Base-by-base conservation (phyloP, 2,329 filamentous ascomycete species). In the Fusarium abutilonis region DNA sequence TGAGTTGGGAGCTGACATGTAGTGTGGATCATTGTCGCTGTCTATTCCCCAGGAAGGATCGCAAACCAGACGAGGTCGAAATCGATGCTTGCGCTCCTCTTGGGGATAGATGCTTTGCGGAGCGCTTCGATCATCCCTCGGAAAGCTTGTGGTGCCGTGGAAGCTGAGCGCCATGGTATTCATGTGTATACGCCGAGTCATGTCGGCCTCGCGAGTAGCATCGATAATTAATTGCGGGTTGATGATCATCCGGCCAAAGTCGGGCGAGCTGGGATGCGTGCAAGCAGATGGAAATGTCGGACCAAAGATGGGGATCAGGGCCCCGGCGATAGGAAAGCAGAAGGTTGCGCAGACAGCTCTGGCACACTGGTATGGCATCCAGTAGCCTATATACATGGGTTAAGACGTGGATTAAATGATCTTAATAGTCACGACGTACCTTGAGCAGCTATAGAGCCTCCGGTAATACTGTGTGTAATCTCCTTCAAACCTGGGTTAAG, bases 381-480 rank as follows among this genome's bases (percentile, higher is more conserved):
- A 99, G 76, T 98, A 99, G 31, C 95, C 93, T 96, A 17, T 9
- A 29, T 39, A 15, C 23, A 35, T n/a, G n/a, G 63, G 39, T 70
- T 9, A 66, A 60, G 23, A 52, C 41, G 23, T 31, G 9, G 15
- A 17, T n/a, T 17, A 40, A n/a, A 36, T 14, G 58, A 31, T 9
- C 9, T 15, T n/a, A 3, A 10, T 8, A 11, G 21, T 7, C 38
- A 6, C 4, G 17, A 38, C 34, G 36, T 80, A 93, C 92, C 93
- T 87, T 99, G 95, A 48, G 93, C 94, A 59, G 87, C 87, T 54
- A 98, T 88, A 28, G 93, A 89, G 7, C 95, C 95, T 23, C 95
- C 95, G 1, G 95, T 99, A 73, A 98, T 96, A 75, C 92, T 97
- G 74, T 96, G 90, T 26, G 90, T 92, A 60, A 98, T 91, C n/a